phyloP scores from a whole-genome alignment of 768 basidiomycete species.

The Psilocybe sp. region DNA sequence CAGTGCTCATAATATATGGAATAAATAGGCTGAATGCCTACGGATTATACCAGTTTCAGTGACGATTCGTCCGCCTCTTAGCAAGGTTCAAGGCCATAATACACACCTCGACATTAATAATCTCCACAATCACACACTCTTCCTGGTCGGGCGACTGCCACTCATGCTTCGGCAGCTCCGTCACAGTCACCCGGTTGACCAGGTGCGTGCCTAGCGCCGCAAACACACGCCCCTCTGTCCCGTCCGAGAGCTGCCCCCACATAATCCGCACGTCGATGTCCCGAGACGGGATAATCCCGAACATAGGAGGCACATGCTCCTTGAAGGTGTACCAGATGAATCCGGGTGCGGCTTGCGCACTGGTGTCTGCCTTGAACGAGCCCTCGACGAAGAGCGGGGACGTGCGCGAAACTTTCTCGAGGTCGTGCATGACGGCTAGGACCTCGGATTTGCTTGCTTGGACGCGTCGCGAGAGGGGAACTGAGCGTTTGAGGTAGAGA shows the following conservation, averaged over 20 bases:
- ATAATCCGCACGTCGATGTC: slow-evolving; percentile 19
- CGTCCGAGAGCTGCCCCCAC: slow-evolving; percentile 10
- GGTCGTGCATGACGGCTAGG: slow-evolving; percentile 30
- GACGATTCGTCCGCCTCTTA: background rate
- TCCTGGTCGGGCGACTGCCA: slow-evolving; percentile 21
- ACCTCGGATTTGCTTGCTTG: slow-evolving; percentile 16
- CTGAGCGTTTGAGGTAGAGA: slow-evolving; percentile 25
- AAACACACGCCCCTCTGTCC: slow-evolving; percentile 12
- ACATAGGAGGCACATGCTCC: slow-evolving; percentile 24
- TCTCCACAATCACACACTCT: slow-evolving; percentile 23
- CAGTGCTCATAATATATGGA: slow-evolving; percentile 28
- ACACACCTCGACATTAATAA: background rate
- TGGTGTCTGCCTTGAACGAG: slow-evolving; percentile 3
- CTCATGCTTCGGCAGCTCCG: slow-evolving; percentile 10
- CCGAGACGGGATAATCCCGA: slow-evolving; percentile 17
- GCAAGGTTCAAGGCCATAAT: background rate
- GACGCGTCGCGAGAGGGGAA: slow-evolving; percentile 20
- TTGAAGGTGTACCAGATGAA: slow-evolving; percentile 24
- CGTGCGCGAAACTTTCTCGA: slow-evolving; percentile 20
- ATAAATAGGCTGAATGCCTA: slow-evolving; percentile 31
- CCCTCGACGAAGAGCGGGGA: slow-evolving; percentile 23
- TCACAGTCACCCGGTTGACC: slow-evolving; percentile 9
- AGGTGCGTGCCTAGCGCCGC: slow-evolving; percentile 14
- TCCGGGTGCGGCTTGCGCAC: slow-evolving; percentile 20
- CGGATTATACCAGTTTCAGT: background rate